Conservation (phyloP, 495 filamentous ascomycete species). For the Penicillium atrosanguineum region DNA sequence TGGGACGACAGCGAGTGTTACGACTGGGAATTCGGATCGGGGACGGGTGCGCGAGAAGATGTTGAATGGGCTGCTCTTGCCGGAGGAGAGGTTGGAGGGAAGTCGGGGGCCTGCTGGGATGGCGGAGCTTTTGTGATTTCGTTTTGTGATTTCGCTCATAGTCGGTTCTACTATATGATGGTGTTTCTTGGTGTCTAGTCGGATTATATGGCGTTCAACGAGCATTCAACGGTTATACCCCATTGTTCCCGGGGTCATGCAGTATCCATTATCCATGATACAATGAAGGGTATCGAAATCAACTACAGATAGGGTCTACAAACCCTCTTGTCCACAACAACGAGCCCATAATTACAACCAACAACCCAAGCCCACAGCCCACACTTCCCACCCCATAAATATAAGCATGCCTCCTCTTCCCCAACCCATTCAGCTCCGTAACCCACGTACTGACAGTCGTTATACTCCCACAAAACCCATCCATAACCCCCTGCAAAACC, state of each 20-base stretch:
- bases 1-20: conserved; percentile 11
- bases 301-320: conserved; percentile 46
- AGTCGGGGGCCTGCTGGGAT: neutral
- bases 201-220: conserved; percentile 1
- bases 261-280: neutral
- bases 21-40: neutral
- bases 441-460: conserved; percentile 97
- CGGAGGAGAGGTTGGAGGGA: neutral
- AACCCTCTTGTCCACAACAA: conserved; percentile 73
- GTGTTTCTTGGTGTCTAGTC: neutral
- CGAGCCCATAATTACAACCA: conserved; percentile 78
- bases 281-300: conserved; percentile 1
- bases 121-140: neutral
- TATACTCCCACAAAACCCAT: conserved; percentile 88
- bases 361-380: conserved; percentile 56
- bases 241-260: too few relatives aligned
- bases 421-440: conserved; percentile 67
- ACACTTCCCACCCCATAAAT: conserved; percentile 72
- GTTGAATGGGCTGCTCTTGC: conserved; percentile 15
- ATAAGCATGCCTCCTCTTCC: conserved; percentile 63
- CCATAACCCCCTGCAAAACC: conserved; percentile 77
- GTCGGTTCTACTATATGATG: neutral
- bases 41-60: conserved; percentile 26
- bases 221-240: too few relatives aligned
- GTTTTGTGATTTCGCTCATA: too few relatives aligned